Base-by-base conservation (phyloP, 805 yeast genomes). In the Ogataea parapolymorpha region DNA sequence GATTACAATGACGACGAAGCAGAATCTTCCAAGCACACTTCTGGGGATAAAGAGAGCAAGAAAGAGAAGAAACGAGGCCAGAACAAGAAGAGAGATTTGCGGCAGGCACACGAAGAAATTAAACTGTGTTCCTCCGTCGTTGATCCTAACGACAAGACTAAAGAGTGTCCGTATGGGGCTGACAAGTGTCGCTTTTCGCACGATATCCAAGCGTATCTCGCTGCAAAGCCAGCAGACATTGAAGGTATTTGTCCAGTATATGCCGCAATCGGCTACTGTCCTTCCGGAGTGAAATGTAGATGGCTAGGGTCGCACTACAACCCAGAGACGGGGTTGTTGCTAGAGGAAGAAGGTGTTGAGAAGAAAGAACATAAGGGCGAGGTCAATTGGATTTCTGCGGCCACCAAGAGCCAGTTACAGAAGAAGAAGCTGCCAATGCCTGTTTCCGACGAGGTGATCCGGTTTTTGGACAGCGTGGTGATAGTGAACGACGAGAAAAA, bases 261-360 rank as follows among this genome's bases (percentile, higher is more conserved):
- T 58, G 68, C 68, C 25, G 82, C 85, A 1, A 68, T 87, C 26
- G 99, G 99, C 0, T 81, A 78, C 56, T 93, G 99, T 70, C 95
- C 96, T 4, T 76, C 84, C 46, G 99, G 99, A 0, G 65, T 86
- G 53, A 91, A 87, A 61, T 93, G 99, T 66, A 77, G 96, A 54
- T 93, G 96, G 87, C 72, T 93, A 42, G 67, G 75, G 3, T 76
- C 86, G 12, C 98, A 93, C 65, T 74, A 67, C 55, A 59, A 74
- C 50, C 57, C 56, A 24, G 82, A 69, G 42, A 63, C 71, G 13
- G 67, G 65, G 39, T 66, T 61, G 44, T 61, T 82, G 15, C 45
- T 71, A 26, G 70, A 61, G 39, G 80, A 77, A 55, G 59, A 49
- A 1, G 76, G 75, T 52, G 54, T 50, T 22, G 38, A 33, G 14